Evolutionary conservation across 1,284 basidiomycete species (phyloP), one percentile per base, ranked within the genome.

Genomic region (Trametes hirsuta): DNA sequence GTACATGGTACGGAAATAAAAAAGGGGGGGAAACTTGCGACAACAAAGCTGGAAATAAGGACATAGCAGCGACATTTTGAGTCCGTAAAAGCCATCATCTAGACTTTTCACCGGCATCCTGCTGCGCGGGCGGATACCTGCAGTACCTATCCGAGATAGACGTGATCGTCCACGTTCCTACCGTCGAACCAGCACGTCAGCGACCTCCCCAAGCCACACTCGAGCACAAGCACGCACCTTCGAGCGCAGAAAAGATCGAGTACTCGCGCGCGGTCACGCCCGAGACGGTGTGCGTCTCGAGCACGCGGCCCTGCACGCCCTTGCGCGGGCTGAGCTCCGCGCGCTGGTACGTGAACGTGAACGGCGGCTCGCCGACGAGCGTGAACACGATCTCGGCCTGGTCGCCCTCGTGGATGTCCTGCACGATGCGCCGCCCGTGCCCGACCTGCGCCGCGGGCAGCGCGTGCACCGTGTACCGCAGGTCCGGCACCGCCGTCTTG

Each of bases 361-460:
- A 99, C 0, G 97, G 97, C 39, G 97, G 91, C 68, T 93, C 91
- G 55, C 97, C 97, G 47, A 87, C 81, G 61, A 99, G 85, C 10
- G 84, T 87, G 76, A 99, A 97, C 47, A 93, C 80, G 63, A 97
- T 96, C 72, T 97, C 94, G 9, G 95, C 95, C 79, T 96, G 91
- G 72, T 94, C 92, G 62, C 92, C 95, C 80, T 98, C 95, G 61
- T 94, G 88, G 52, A 98, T 91, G 70, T 94, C 87, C 74, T 97
- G 90, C 70, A 90, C 84, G 60, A 89, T 82, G 55, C 87, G 83
- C 70, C 87, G 87, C 44, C 97, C 97, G 58, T 93, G 88, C 8
- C 89, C 89, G 47, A 99, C 93, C 68, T 88, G 87, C 2, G 95
- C 97, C 4, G 88, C 86, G 2, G 97, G 97, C 24, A 98, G 79